Conservation (phyloP, 108 stramenopile genomes). For the Skeletonema potamos region DNA sequence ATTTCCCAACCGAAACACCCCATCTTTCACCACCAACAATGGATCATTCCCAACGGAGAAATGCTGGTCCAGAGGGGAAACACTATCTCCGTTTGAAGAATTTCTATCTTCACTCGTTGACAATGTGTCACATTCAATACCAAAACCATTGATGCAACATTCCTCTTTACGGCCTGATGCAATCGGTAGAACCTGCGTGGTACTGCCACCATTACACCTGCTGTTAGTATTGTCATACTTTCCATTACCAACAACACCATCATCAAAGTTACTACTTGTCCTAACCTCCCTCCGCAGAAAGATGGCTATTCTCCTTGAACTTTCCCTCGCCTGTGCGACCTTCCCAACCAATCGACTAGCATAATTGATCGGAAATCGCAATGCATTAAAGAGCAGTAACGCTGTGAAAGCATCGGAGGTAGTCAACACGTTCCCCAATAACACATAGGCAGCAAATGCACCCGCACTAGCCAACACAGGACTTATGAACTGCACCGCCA, state of each 20-base stretch:
- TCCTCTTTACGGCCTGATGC: not conserved
- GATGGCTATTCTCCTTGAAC: slow-evolving; percentile 46
- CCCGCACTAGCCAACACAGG: slow-evolving; percentile 72
- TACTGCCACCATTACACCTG: not conserved
- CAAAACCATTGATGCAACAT: not conserved
- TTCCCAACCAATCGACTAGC: slow-evolving; percentile 73
- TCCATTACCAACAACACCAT: not conserved
- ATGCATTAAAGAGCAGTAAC: slow-evolving; percentile 66
- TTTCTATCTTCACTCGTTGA: slow-evolving; percentile 1
- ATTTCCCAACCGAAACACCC: slow-evolving; percentile 4
- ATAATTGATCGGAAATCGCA: slow-evolving; percentile 89
- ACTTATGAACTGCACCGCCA: slow-evolving; percentile 74
- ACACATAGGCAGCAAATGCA: slow-evolving; percentile 70
- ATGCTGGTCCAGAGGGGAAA: not conserved
- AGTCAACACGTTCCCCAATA: slow-evolving; percentile 59
- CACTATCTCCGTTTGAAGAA: not conserved
- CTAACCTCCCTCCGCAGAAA: slow-evolving; percentile 60
- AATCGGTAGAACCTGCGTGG: not conserved
- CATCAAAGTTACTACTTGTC: not conserved
- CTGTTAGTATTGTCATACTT: not conserved
- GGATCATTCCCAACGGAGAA: not conserved
- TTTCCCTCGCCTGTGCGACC: slow-evolving; percentile 64
- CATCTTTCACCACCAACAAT: slow-evolving; percentile 15
- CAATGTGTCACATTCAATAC: not conserved
- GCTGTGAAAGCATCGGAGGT: slow-evolving; percentile 77